Evolutionary conservation across 2,329 filamentous ascomycete species (phyloP).

Genomic region (Alternaria conjuncta): DNA sequence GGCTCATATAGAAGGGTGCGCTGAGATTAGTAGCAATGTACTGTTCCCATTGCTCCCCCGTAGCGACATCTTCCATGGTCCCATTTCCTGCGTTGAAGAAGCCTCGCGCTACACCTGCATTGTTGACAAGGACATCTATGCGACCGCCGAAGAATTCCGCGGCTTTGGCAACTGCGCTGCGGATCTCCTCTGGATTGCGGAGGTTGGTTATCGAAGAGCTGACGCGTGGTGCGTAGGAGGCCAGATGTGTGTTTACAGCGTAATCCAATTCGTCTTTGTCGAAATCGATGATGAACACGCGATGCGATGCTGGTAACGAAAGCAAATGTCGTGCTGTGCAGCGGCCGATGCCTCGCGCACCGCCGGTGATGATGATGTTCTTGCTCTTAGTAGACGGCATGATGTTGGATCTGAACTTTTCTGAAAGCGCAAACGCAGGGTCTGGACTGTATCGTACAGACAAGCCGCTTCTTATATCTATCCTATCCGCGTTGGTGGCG

Average conservation of each 20-base stretch:
- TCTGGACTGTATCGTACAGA: not conserved
- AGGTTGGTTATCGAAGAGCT: conserved; percentile 47
- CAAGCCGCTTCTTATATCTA: not conserved
- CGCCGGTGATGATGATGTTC: conserved; percentile 49
- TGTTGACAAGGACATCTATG: conserved; percentile 42
- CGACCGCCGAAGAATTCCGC: conserved; percentile 47
- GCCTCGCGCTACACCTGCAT: conserved; percentile 32
- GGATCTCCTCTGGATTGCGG: conserved; percentile 35
- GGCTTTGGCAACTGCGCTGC: conserved; percentile 42
- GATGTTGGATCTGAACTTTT: not conserved
- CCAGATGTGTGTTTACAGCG: conserved; percentile 37
- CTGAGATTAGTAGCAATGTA: conserved; percentile 32
- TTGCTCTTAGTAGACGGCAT: conserved; percentile 31
- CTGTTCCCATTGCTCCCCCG: conserved; percentile 31
- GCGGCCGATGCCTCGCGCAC: conserved; percentile 54
- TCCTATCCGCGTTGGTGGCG: not conserved
- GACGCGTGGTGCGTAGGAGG: conserved; percentile 35
- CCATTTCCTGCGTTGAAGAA: conserved; percentile 32
- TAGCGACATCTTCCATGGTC: conserved; percentile 31
- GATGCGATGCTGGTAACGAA: conserved; percentile 44
- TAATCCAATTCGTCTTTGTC: conserved; percentile 48
- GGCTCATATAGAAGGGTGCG: conserved; percentile 30
- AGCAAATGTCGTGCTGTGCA: conserved; percentile 52
- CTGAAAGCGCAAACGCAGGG: not conserved
- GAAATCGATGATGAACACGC: conserved; percentile 54